Base-by-base conservation (phyloP, 78 protist genomes). In the Tieghemostelium lacteum region DNA sequence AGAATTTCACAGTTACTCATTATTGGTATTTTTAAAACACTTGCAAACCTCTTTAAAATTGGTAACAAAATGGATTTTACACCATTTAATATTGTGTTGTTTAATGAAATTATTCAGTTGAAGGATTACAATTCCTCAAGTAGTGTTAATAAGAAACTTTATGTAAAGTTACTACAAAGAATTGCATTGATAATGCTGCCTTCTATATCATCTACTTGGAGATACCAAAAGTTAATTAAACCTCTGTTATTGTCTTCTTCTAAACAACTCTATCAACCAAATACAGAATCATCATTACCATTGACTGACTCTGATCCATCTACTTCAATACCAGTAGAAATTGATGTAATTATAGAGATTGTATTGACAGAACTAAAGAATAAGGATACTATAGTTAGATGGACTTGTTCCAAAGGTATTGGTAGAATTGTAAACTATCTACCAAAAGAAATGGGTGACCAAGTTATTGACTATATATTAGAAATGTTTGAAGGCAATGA, bases 321-420 rank as follows among this genome's bases (percentile, higher is more conserved):
- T 14, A n/a, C 5, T 0, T 57, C 75, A 4, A 76, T 75, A 20
- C 88, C 87, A 1, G 92, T 28, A 34, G 86, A 58, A 52, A 63
- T 61, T 57, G 96, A 93, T 31, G 83, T 42, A 6, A 75, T 93
- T 20, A 29, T 93, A 22, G 94, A 75, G 17, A 22, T 42, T 1
- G 67, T 93, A 22, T 42, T 93, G 19, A n/a, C 40, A 4, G 85
- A 86, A n/a, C 66, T 93, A 20, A 60, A 34, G 7, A 85, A 93
- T 72, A 88, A 54, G n/a, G 96, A 86, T 54, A 73, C 92, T n/a
- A 67, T 92, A 37, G 73, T 89, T 1, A 10, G 99, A 29, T 98
- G 98, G 98, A 61, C 94, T 8, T 76, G 96, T 7, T 98, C 99
- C 20, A 98, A 98, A 71, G 99, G 98, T 17, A 20, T 97, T 20